phyloP scores from a whole-genome alignment of 192 early-diverging fungal genomes.

The Gryganskiella cystojenkinii region DNA sequence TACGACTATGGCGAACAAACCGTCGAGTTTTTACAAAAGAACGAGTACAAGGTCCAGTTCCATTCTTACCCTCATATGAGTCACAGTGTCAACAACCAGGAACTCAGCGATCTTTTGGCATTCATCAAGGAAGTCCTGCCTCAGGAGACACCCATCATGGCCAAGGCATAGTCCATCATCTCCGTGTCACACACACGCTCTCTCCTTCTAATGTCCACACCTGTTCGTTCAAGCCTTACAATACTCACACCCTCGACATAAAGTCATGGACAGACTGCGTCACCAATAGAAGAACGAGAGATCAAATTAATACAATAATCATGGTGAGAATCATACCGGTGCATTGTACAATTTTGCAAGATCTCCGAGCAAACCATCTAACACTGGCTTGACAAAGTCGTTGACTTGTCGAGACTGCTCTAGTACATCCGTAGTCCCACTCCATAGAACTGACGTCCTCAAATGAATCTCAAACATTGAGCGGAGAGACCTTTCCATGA shows the following conservation, averaged over 20 bases:
- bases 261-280: constrained; percentile 16
- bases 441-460: constrained; percentile 23
- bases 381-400: no score
- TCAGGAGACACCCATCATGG: constrained; percentile 14
- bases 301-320: no score
- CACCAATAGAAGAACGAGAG: no score
- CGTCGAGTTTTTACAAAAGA: constrained; percentile 65
- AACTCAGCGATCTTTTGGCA: constrained; percentile 73
- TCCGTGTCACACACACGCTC: no score
- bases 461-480: constrained; percentile 13
- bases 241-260: not conserved
- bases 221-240: no score
- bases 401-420: constrained; percentile 10
- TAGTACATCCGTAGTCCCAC: constrained; percentile 20
- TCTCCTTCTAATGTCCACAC: no score
- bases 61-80: constrained; percentile 84
- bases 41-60: constrained; percentile 76
- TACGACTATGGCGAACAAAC: constrained; percentile 80
- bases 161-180: constrained; percentile 8
- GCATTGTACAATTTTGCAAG: no score
- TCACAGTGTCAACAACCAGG: constrained; percentile 75
- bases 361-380: no score
- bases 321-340: no score
- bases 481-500: constrained; percentile 7
- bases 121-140: constrained; percentile 72